Base-by-base conservation (phyloP, 805 yeast species). In the Kregervanrija fluxuum region DNA sequence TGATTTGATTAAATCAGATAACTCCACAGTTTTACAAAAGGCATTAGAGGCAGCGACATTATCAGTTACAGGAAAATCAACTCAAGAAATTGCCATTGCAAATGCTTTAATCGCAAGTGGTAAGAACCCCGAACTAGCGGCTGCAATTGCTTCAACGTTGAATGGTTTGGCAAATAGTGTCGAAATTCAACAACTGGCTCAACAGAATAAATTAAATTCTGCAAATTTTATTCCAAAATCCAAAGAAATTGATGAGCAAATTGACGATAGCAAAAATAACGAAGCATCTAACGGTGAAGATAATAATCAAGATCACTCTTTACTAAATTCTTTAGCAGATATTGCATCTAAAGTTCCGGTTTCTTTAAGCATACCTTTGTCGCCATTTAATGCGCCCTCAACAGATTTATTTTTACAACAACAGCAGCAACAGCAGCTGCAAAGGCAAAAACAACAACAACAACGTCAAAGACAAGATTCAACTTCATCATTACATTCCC, bases 21-120 rank as follows among this genome's bases (percentile, higher is more conserved):
- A 32, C 9, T 32, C 33, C 4, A 22, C 28, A 22, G 28, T 22
- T 34, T 54, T 78, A 28, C 65, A 70, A 37, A 65, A 63, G 39
- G 82, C 80, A 11, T 55, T 78, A 34, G 80, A 77, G 51, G 69
- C 74, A 32, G 82, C 84, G 0, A 71, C 81, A 0, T 41, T 76
- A 3, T 74, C 80, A 0, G 73, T 79, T 8, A 73, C 80, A 1
- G 84, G 83, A 0, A 75, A 70, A 52, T 65, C 80, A 0, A 63
- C 76, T 4, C 62, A 66, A 43, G 79, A 75, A 42, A 69, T 79
- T 31, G 74, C 78, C 46, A 57, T 66, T 22, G 79, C 75, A 15
- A 71, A 69, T 48, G 72, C 70, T n/a, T 56, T 74, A 14, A 70
- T 74, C 14, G 70, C 73, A 5, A 61, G 67, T 49, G 82, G 82